Conservation (phyloP, 2,329 filamentous ascomycete genomes). For the Penicillium sp. region DNA sequence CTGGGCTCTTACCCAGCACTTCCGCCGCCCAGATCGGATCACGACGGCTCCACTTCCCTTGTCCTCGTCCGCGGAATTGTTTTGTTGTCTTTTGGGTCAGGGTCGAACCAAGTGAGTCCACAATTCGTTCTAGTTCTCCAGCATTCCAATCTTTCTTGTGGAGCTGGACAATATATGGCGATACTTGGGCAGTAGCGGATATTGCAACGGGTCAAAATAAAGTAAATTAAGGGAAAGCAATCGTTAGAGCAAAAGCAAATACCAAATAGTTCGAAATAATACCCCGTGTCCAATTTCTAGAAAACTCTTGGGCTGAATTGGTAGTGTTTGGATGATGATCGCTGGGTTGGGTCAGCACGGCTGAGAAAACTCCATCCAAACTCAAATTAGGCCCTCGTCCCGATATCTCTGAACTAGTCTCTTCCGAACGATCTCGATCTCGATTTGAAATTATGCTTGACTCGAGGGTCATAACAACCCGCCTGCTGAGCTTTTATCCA, state of each 20-base stretch:
- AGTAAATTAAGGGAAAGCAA: too few relatives aligned
- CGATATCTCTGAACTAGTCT: not conserved
- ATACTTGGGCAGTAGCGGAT: not conserved
- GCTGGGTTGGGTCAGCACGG: not conserved
- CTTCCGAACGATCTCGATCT: not conserved
- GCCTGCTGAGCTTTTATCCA: not conserved
- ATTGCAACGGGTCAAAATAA: not conserved
- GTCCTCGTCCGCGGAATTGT: not conserved
- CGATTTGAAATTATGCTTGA: not conserved
- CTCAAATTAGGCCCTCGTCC: not conserved
- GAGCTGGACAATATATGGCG: not conserved
- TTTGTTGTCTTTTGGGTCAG: not conserved
- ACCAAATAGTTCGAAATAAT: not conserved
- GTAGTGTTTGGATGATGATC: not conserved
- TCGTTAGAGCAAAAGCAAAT: too few relatives aligned
- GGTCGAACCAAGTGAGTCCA: not conserved
- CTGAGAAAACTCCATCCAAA: not conserved
- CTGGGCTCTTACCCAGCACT: not conserved
- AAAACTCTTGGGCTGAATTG: not conserved
- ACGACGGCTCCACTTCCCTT: slow-evolving; percentile 2
- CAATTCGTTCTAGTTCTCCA: not conserved
- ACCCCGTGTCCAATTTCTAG: not conserved
- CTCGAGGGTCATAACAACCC: not conserved
- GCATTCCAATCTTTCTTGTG: not conserved
- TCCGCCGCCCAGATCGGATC: slow-evolving; percentile 5